Evolutionary conservation across 768 basidiomycete species (phyloP), one percentile per base, ranked within the genome.

Genomic region (Trametes gibbosa): DNA sequence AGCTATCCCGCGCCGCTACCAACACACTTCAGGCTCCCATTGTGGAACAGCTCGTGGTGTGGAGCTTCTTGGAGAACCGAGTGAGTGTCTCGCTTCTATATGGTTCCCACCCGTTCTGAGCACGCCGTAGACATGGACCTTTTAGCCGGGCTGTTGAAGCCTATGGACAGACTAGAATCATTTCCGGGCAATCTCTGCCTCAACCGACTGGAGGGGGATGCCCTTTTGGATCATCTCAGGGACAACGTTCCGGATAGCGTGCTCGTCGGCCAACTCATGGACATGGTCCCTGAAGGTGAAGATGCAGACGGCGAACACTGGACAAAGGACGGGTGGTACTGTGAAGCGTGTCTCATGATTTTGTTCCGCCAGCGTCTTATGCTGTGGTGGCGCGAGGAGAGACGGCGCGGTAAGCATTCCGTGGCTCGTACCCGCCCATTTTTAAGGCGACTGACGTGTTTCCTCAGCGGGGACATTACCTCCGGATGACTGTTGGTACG

Each of bases 401-500:
- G 63, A 51, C 32, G 10, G 23, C 41, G 47, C 46, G 24, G 65
- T 65, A 40, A 39, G 64, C 40, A 21, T n/a, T n/a, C n/a, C n/a
- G n/a, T n/a, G n/a, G n/a, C 25, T 27, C 16, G 3, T n/a, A 6
- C 45, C 14, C n/a, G 32, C 34, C 5, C 21, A 5, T n/a, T 24
- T 5, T 19, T 3, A 32, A 23, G 13, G 13, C 40, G 12, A 17
- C 41, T 43, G 46, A 46, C 10, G 5, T 24, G 19, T 24, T 27
- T n/a, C 5, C 34, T 21, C 72, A 70, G 25, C 13, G 66, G 66
- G 10, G 43, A 43, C 29, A 17, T 53, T 50, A 12, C 19, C 62
- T 5, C 43, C 59, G 19, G 69, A 70, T 14, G 69, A 75, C 56
- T 75, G 74, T 59, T 75, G 74, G 74, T 71, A 48, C 37, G 70